These are phyloP conservation scores for Diplodia corticola DNA, from an alignment of 2,329 filamentous ascomycete genomes.

Conservation along the genomic window DNA sequence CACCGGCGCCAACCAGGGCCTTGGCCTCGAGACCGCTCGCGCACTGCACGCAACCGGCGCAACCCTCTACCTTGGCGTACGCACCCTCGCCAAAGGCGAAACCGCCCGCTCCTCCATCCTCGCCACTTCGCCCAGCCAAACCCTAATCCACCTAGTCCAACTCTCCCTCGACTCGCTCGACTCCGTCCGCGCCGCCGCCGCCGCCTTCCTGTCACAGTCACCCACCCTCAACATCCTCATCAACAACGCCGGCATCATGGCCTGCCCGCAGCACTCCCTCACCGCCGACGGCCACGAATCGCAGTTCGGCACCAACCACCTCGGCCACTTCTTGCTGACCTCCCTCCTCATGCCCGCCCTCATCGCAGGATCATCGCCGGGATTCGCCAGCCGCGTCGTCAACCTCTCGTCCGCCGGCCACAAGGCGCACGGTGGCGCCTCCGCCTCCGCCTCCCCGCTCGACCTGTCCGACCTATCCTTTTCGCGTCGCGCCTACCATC, in stretches of 20 bases:
- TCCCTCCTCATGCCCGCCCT: conserved; percentile 43
- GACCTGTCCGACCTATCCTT: neutral
- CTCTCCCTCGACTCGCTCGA: conserved; percentile 42
- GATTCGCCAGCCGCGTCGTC: conserved; percentile 51
- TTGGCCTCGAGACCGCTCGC: conserved; percentile 1
- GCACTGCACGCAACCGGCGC: conserved; percentile 30
- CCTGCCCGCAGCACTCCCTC: conserved; percentile 30
- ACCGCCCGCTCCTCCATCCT: conserved; percentile 33
- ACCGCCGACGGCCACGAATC: conserved; percentile 48
- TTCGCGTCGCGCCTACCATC: conserved; percentile 7
- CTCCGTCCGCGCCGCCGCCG: conserved; percentile 40
- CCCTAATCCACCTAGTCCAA: conserved; percentile 36
- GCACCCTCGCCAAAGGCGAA: conserved; percentile 28
- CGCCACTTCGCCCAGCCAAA: conserved; percentile 36
- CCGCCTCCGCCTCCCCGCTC: conserved; percentile 23
- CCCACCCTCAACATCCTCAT: conserved; percentile 44
- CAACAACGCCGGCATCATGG: conserved; percentile 42
- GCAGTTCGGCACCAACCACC: conserved; percentile 50
- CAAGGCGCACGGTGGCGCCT: conserved; percentile 2
- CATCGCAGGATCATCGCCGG: conserved; percentile 31
- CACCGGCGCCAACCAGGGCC: conserved; percentile 34
- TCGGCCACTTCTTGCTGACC: conserved; percentile 48
- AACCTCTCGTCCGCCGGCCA: conserved; percentile 49
- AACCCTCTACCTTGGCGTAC: conserved; percentile 32
- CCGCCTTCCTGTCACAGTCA: conserved; percentile 28